phyloP scores from a whole-genome alignment of 2,329 filamentous ascomycete species.

The Phoma herbarum region DNA sequence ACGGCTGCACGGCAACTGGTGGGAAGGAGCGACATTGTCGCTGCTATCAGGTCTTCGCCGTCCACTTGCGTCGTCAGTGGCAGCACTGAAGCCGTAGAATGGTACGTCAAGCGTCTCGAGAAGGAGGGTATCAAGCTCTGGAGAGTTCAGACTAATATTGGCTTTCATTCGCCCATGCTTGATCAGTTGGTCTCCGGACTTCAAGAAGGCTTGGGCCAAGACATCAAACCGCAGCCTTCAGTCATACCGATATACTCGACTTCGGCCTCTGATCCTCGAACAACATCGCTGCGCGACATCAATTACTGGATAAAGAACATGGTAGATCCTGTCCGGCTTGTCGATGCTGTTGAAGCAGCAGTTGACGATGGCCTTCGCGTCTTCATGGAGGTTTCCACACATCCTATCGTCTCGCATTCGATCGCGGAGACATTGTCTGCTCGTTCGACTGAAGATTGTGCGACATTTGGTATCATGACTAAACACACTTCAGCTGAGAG shows the following conservation, averaged over 20 bases:
- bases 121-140: constrained; percentile 42
- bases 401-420: constrained; percentile 55
- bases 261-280: constrained; percentile 38
- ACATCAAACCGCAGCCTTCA: constrained; percentile 26
- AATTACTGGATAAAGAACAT: constrained; percentile 55
- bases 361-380: constrained; percentile 51
- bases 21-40: constrained; percentile 36
- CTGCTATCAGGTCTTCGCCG: constrained; percentile 51
- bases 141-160: constrained; percentile 53
- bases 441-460: constrained; percentile 42
- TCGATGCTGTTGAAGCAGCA: constrained; percentile 47
- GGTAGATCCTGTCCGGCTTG: constrained; percentile 51
- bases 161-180: constrained; percentile 55
- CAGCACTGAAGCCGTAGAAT: constrained; percentile 31
- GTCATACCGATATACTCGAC: constrained; percentile 51
- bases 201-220: constrained; percentile 18
- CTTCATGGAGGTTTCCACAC: constrained; percentile 56
- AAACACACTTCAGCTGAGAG: constrained; percentile 38
- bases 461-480: constrained; percentile 45
- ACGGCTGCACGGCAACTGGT: constrained; percentile 36
- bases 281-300: constrained; percentile 33
- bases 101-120: constrained; percentile 29
- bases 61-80: constrained; percentile 51
- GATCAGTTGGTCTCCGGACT: constrained; percentile 43
- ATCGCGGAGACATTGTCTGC: constrained; percentile 53